phyloP scores from a whole-genome alignment of 2,329 filamentous ascomycete genomes.

The Claviceps sp. region DNA sequence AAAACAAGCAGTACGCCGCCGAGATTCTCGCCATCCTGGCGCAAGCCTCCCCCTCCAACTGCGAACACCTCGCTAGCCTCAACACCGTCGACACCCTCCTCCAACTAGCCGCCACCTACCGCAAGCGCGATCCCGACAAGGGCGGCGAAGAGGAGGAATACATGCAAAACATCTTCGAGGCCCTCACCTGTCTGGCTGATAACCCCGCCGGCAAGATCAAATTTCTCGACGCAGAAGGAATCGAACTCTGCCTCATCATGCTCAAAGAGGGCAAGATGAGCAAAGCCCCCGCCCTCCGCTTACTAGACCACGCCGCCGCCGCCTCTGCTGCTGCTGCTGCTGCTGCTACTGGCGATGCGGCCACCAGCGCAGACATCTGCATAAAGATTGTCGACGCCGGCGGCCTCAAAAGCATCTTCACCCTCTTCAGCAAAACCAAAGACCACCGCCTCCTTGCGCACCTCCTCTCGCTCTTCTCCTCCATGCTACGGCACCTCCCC shows the following conservation, averaged over 20 bases:
- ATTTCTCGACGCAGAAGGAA: conserved; percentile 79
- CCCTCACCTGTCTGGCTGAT: conserved; percentile 67
- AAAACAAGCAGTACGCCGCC: conserved; percentile 92
- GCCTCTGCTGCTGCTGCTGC: conserved; percentile 26
- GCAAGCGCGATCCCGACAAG: conserved; percentile 72
- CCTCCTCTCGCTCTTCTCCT: conserved; percentile 71
- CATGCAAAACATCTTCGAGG: conserved; percentile 86
- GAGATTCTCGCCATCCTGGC: conserved; percentile 84
- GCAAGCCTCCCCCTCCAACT: conserved; percentile 57
- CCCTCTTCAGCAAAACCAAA: conserved; percentile 72
- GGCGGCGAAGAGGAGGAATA: conserved; percentile 88
- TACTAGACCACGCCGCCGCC: conserved; percentile 69
- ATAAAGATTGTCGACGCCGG: conserved; percentile 67
- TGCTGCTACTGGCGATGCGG: no score
- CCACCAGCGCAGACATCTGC: conserved; percentile 48
- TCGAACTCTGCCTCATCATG: conserved; percentile 87
- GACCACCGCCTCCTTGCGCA: conserved; percentile 63
- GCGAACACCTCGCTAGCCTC: conserved; percentile 45
- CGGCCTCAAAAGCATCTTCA: conserved; percentile 74
- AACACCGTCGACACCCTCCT: conserved; percentile 71
- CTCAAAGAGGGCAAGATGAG: conserved; percentile 77
- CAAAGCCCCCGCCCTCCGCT: conserved; percentile 61
- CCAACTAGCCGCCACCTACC: conserved; percentile 72
- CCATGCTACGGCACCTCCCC: conserved; percentile 66
- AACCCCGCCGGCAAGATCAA: conserved; percentile 61